These are phyloP conservation scores for Nakaseomyces nivariensis DNA, from an alignment of 1,139 yeast species.

Conservation along the genomic window DNA sequence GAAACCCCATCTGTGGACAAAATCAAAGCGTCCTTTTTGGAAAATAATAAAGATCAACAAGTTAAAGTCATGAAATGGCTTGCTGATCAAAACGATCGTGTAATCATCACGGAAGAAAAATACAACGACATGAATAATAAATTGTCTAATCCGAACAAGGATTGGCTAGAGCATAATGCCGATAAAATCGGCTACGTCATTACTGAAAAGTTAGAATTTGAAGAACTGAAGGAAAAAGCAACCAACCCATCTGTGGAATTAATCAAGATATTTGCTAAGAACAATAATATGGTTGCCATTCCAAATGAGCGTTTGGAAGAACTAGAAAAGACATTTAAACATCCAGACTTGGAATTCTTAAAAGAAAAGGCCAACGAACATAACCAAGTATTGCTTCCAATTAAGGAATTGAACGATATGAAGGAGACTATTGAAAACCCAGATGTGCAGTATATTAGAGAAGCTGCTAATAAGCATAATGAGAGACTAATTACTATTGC, in stretches of 20 bases:
- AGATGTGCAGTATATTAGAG: conserved; percentile 6
- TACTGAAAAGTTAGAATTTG: conserved; percentile 4
- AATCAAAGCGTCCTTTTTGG: neutral
- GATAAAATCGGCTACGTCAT: conserved; percentile 3
- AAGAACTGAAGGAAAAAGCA: conserved; percentile 1
- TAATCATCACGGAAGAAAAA: conserved; percentile 4
- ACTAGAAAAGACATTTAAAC: neutral
- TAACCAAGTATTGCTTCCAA: conserved; percentile 29
- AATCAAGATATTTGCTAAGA: neutral
- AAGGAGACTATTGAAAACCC: conserved; percentile 7
- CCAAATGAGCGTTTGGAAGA: neutral
- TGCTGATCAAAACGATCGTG: conserved; percentile 7
- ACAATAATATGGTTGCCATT: neutral
- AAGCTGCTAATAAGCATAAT: neutral
- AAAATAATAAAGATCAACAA: neutral
- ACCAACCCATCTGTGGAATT: neutral
- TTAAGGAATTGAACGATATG: conserved; percentile 15
- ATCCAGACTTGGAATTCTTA: conserved; percentile 28
- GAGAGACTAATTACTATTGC: neutral
- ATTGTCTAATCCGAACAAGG: conserved; percentile 4
- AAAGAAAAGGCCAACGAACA: conserved; percentile 28
- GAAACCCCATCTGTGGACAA: neutral
- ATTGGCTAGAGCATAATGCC: conserved; percentile 2
- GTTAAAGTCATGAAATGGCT: conserved; percentile 3
- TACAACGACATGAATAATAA: conserved; percentile 4